These are phyloP conservation scores for Pythium pectinolyticum DNA, from an alignment of 352 stramenopile species.

Conservation along the genomic window DNA sequence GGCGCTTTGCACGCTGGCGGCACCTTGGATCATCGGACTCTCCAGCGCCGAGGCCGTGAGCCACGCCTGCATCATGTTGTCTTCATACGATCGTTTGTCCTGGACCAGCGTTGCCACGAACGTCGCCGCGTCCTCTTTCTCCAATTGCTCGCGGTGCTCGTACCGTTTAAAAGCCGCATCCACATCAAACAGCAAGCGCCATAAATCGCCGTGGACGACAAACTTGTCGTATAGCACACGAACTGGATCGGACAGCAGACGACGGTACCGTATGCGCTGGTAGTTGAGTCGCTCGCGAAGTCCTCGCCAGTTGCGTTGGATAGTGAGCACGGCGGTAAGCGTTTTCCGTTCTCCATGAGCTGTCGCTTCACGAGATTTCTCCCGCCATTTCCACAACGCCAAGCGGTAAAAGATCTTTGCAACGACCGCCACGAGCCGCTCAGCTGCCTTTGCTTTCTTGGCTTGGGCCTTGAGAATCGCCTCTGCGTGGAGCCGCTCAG, in stretches of 20 bases:
- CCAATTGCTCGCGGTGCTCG: constrained; percentile 39
- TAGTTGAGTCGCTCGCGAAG: constrained; percentile 47
- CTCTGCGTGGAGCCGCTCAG: constrained; percentile 5
- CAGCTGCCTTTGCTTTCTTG: constrained; percentile 8
- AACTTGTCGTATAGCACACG: constrained; percentile 45
- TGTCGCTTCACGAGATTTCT: constrained; percentile 27
- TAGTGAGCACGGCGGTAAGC: constrained; percentile 35
- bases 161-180: constrained; percentile 63
- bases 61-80: constrained; percentile 69
- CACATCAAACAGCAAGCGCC: constrained; percentile 56
- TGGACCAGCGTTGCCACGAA: constrained; percentile 52
- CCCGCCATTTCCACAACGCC: constrained; percentile 38
- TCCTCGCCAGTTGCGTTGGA: constrained; percentile 56
- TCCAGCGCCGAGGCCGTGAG: constrained; percentile 51
- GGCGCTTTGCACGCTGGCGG: constrained; percentile 31
- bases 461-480: not conserved
- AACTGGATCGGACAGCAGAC: constrained; percentile 43
- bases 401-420: constrained; percentile 20
- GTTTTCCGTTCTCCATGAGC: constrained; percentile 24
- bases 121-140: constrained; percentile 46
- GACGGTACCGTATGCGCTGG: constrained; percentile 40
- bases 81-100: constrained; percentile 48
- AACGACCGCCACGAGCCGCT: constrained; percentile 5
- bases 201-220: constrained; percentile 54
- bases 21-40: constrained; percentile 45